Percentiles rank a stretch among this genome's conserved stretches.
phyloP scores from a whole-genome alignment of 306 rosid genomes.

The Prunus campanulata region DNA sequence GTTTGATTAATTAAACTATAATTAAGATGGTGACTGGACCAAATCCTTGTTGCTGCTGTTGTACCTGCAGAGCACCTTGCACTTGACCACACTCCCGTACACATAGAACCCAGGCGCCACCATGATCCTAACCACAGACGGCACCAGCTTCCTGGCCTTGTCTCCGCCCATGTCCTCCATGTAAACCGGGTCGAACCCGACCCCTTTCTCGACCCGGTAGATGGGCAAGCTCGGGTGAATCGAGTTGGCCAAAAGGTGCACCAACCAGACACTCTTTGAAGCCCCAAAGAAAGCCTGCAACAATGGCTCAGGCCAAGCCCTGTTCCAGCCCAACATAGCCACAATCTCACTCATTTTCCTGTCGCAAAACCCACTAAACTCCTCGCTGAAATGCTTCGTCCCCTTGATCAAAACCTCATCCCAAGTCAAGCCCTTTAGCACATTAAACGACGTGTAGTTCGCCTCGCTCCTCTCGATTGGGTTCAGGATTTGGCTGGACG shows the following conservation, averaged over 20 bases:
- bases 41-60: conserved; percentile 32
- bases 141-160: conserved; percentile 46
- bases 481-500: conserved; percentile 44
- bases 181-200: conserved; percentile 61
- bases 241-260: conserved; percentile 76
- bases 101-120: conserved; percentile 94
- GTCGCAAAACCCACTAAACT: conserved; percentile 87
- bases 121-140: conserved; percentile 69
- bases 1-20: neutral
- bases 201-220: conserved; percentile 65
- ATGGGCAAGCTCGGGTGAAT: conserved; percentile 71
- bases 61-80: conserved; percentile 83
- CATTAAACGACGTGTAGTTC: conserved; percentile 45
- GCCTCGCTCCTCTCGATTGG: conserved; percentile 64
- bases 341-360: conserved; percentile 96
- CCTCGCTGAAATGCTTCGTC: conserved; percentile 90
- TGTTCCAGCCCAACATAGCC: conserved; percentile 84
- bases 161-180: conserved; percentile 94
- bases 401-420: conserved; percentile 86
- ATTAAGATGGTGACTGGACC: conserved; percentile 31
- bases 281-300: conserved; percentile 90
- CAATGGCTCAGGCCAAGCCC: conserved; percentile 92
- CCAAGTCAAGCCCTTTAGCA: conserved; percentile 71
- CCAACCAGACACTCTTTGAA: conserved; percentile 84
- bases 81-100: conserved; percentile 69